phyloP scores from a whole-genome alignment of 148 eudicot species.

The Euryodendron excelsum region DNA sequence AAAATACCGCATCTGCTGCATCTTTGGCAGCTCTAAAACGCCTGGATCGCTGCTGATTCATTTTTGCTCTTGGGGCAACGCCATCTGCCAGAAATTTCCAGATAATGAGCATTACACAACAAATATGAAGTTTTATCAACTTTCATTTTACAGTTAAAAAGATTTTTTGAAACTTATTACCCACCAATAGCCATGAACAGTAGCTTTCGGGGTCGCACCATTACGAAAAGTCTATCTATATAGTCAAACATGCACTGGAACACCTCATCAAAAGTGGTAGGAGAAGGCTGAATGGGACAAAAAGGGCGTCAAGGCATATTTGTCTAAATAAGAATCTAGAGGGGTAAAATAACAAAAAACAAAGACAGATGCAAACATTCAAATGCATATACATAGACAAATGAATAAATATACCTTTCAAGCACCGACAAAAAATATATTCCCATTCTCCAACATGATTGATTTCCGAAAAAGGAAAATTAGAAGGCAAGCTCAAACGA shows the following conservation, averaged over 20 bases:
- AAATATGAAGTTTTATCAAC: not conserved
- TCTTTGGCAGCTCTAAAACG: slow-evolving; percentile 98
- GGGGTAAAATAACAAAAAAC: too few relatives aligned
- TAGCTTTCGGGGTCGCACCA: slow-evolving; percentile 96
- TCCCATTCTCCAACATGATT: too few relatives aligned
- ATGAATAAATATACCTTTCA: too few relatives aligned
- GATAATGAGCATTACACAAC: slow-evolving; percentile 3
- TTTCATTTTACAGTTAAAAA: not conserved
- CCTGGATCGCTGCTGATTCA: slow-evolving; percentile 99
- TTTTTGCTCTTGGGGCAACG: slow-evolving; percentile 98
- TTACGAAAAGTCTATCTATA: slow-evolving; percentile 88
- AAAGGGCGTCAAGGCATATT: slow-evolving; percentile 1
- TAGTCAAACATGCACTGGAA: slow-evolving; percentile 88
- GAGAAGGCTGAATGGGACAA: slow-evolving; percentile 72
- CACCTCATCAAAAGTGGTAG: slow-evolving; percentile 86
- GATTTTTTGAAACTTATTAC: slow-evolving; percentile 32
- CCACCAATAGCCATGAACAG: slow-evolving; percentile 96
- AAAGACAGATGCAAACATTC: too few relatives aligned
- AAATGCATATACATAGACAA: too few relatives aligned
- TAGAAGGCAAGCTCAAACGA: not conserved
- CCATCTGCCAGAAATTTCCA: slow-evolving; percentile 62
- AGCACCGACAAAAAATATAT: too few relatives aligned
- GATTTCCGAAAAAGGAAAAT: too few relatives aligned
- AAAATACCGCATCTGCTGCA: slow-evolving; percentile 88
- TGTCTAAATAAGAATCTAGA: too few relatives aligned